Base-by-base conservation (phyloP, 441 rosid species). In the Bruguiera hainesii region DNA sequence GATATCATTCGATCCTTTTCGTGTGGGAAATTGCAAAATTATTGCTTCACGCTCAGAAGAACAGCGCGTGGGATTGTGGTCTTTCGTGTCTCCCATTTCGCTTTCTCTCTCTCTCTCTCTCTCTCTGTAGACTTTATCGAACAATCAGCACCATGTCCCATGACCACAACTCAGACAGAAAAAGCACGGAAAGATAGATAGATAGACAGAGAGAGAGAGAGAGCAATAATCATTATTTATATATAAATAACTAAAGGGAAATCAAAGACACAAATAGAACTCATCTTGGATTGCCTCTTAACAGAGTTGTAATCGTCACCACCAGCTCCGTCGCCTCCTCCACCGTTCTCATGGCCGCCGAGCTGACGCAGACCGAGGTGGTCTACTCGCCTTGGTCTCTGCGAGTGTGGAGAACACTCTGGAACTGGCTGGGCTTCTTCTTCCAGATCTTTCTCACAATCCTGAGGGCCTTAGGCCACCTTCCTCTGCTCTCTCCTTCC, bases 331-430 rank as follows among this genome's bases (percentile, higher is more conserved):
- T 16, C 61, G 1, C 33, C 23, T 3, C 55, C 39, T 21, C 11
- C 10, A 25, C 18, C 0, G 3, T 20, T 50, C 1, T 33, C 51
- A 90, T 93, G 97, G 93, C 84, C 28, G 58, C 58, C 60, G 97
- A 91, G 98, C 81, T 93, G 86, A 83, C 93, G 80, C 96, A 84
- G 85, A 63, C 83, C 71, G 98, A 92, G 71, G 90, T 84, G 30
- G 89, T 83, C 8, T 80, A 87, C 80, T 78, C 95, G 59, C 80
- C 87, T 48, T 79, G 84, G 69, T 78, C 91, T 19, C 21, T 71
- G 67, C 96, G 84, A 75, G 66, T 88, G 30, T 88, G 96, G 96
- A 76, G 86, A 65, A 56, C 91, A 42, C 72, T 89, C n/a, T 75
- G 88, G 85, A 79, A 87, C 79, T 89, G 91, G 88, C 78, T 94